Conservation (phyloP, 805 yeast species). For the Vanderwaltozyma yarrowii region DNA sequence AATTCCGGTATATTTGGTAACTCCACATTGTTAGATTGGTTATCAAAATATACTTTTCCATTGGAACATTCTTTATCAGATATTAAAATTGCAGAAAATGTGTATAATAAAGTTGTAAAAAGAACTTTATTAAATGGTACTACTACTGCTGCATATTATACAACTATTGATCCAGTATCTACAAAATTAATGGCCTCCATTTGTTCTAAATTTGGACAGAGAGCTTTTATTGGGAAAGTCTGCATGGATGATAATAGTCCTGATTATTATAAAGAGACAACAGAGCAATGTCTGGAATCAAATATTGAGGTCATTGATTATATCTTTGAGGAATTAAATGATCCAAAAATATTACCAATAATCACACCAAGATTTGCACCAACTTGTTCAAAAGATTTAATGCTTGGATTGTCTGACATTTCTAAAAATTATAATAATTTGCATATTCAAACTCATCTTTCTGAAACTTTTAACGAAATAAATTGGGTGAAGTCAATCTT, state of each 20-base stretch:
- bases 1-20: conserved; percentile 78
- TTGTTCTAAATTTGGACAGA: conserved; percentile 58
- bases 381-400: conserved; percentile 55
- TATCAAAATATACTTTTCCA: conserved; percentile 80
- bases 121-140: conserved; percentile 75
- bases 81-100: conserved; percentile 41
- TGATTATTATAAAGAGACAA: conserved; percentile 52
- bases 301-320: conserved; percentile 50
- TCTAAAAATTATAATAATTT: conserved; percentile 32
- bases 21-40: conserved; percentile 82
- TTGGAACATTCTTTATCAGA: conserved; percentile 61
- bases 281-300: conserved; percentile 42
- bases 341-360: conserved; percentile 54
- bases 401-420: conserved; percentile 53
- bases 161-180: conserved; percentile 73
- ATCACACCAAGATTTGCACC: conserved; percentile 94
- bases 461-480: conserved; percentile 71
- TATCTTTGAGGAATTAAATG: conserved; percentile 42
- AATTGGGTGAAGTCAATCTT: conserved; percentile 61
- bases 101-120: conserved; percentile 57
- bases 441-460: conserved; percentile 84
- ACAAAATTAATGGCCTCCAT: conserved; percentile 68
- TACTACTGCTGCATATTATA: conserved; percentile 84
- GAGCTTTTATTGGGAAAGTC: conserved; percentile 86
- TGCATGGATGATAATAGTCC: conserved; percentile 88